phyloP scores from a whole-genome alignment of 208 protist genomes.

The Leishmania amazonensis region DNA sequence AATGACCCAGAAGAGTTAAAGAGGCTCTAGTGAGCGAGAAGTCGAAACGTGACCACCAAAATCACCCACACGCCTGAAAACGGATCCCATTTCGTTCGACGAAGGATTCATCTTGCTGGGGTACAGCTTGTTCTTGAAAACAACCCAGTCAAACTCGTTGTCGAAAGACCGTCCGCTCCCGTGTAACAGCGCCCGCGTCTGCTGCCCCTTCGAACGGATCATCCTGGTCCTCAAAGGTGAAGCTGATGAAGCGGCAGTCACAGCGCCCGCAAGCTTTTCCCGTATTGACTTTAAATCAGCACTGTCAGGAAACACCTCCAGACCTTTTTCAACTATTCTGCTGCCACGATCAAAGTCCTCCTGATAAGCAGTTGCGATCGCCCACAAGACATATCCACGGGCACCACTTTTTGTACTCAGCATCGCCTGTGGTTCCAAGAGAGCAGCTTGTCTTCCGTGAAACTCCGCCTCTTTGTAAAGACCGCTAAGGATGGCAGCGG shows the following conservation, averaged over 20 bases:
- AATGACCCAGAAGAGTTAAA: constrained; percentile 19
- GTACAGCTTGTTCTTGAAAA: constrained; percentile 86
- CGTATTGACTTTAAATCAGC: constrained; percentile 28
- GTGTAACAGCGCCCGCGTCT: constrained; percentile 44
- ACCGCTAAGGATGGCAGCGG: constrained; percentile 54
- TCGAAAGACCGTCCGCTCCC: constrained; percentile 74
- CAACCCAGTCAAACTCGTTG: constrained; percentile 85
- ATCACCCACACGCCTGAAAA: constrained; percentile 85
- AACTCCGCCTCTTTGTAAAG: constrained; percentile 80
- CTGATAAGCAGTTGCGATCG: constrained; percentile 77
- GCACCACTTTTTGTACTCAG: constrained; percentile 14
- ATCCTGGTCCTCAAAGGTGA: constrained; percentile 16
- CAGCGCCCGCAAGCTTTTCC: constrained; percentile 14
- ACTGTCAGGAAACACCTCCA: constrained; percentile 45
- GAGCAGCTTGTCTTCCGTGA: constrained; percentile 72
- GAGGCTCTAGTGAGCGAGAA: constrained; percentile 66
- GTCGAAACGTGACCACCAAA: constrained; percentile 77
- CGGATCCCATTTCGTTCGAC: constrained; percentile 84
- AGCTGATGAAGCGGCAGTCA: neutral
- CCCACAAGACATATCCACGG: constrained; percentile 73
- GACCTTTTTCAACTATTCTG: constrained; percentile 67
- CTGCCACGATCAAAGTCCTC: constrained; percentile 73
- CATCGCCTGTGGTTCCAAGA: constrained; percentile 39
- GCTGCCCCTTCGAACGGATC: constrained; percentile 50
- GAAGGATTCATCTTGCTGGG: constrained; percentile 84